These are phyloP conservation scores for Ogataea thermomethanolica DNA, from an alignment of 805 yeast species.

Conservation along the genomic window DNA sequence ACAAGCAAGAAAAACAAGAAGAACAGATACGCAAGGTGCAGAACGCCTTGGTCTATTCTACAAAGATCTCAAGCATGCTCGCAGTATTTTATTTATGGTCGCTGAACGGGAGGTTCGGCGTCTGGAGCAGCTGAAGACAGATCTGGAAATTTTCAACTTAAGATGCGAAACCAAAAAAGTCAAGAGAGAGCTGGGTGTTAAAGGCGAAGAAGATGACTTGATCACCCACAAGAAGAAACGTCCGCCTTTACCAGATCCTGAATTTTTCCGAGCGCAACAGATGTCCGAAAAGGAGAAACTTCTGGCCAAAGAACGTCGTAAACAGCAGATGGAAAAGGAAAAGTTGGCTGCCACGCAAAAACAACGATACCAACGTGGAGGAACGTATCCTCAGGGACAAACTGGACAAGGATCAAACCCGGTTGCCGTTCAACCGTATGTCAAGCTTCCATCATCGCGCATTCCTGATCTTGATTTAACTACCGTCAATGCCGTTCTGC, in stretches of 20 bases:
- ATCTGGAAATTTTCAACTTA: conserved; percentile 63
- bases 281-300: conserved; percentile 17
- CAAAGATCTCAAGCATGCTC: conserved; percentile 72
- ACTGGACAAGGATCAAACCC: conserved; percentile 19
- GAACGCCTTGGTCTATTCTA: conserved; percentile 75
- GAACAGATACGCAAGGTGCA: conserved; percentile 87
- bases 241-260: conserved; percentile 23
- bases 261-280: conserved; percentile 15
- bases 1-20: conserved; percentile 92
- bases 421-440: conserved; percentile 69
- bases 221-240: conserved; percentile 73
- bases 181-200: conserved; percentile 71
- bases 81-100: conserved; percentile 62
- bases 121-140: conserved; percentile 57
- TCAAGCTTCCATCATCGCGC: conserved; percentile 82
- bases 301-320: conserved; percentile 20
- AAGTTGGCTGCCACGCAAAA: conserved; percentile 23
- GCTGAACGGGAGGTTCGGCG: conserved; percentile 71
- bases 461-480: conserved; percentile 90
- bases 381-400: conserved; percentile 23
- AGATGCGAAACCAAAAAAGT: conserved; percentile 68
- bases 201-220: conserved; percentile 82
- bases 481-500: conserved; percentile 70
- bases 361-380: conserved; percentile 22
- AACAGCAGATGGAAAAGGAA: conserved; percentile 20